Base-by-base conservation (phyloP, 257 asterid genomes). In the Ilex asprella region DNA sequence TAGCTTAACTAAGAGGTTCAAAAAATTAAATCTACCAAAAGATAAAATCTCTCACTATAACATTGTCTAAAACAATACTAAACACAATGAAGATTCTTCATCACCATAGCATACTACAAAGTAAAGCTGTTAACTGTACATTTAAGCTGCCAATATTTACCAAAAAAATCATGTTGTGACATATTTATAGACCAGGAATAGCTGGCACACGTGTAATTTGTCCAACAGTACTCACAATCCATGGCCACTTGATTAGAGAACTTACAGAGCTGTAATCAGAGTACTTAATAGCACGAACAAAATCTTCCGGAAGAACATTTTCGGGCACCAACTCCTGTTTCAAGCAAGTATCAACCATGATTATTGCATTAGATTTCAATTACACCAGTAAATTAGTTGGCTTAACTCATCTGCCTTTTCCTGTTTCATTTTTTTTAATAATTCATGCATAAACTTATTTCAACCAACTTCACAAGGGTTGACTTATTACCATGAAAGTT, bases 251-350 rank as follows among this genome's bases (percentile, higher is more conserved):
- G 16, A 39, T 30, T 58, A 15, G 56, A 64, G 58, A 62, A 67
- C 99, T 89, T 84, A 92, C 99, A 63, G 99, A 92, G 78, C 91
- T 81, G 77, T 92, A 92, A 79, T 92, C 99, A 54, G 81, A 56
- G 79, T 75, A 71, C 73, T 79, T 86, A 78, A 92, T 73, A 12
- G 88, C 85, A 52, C 61, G 67, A 44, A 65, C 77, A 69, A 86
- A 92, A 72, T 89, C 93, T 69, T 72, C 81, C 31, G 97, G 95
- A 70, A 92, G 91, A 64, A 80, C 82, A 73, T 76, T 59, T 60
- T 62, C 79, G 30, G 99, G 97, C 66, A 83, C 86, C 64, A 89
- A 80, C 44, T 89, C 99, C 99, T 92, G 97, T 13, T 47, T 58
- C 59, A 70, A 59, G 69, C 66, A 70, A 70, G 39, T 52, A 72